Conservation (phyloP, 2,329 filamentous ascomycete genomes). For the Cladosporium velox region DNA sequence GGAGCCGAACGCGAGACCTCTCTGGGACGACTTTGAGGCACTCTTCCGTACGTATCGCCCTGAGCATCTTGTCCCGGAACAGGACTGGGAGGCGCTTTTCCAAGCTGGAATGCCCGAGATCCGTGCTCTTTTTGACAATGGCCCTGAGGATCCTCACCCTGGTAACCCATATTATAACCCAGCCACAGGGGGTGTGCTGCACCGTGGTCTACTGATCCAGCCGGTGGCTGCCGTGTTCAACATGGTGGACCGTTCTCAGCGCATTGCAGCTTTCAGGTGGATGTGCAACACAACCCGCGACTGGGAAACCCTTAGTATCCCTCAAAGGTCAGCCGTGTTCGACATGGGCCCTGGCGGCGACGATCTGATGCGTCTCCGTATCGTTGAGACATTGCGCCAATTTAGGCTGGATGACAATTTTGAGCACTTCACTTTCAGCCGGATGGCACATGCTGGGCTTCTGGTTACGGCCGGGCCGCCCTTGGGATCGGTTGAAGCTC, state of each 20-base stretch:
- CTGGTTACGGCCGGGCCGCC: too few relatives aligned
- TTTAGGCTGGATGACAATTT: too few relatives aligned
- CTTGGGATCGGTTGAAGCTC: too few relatives aligned
- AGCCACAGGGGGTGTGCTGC: too few relatives aligned
- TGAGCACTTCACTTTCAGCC: too few relatives aligned
- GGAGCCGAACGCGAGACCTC: too few relatives aligned
- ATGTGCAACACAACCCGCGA: not conserved
- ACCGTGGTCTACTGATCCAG: not conserved
- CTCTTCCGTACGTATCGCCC: not conserved
- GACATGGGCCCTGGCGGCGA: not conserved
- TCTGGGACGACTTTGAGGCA: not conserved
- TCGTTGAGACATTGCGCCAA: too few relatives aligned
- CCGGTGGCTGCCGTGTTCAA: not conserved
- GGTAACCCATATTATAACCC: too few relatives aligned
- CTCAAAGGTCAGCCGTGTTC: not conserved
- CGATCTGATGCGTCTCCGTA: too few relatives aligned
- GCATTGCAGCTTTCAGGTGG: not conserved
- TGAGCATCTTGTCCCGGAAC: not conserved
- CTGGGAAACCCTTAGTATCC: not conserved
- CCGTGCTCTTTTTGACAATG: too few relatives aligned
- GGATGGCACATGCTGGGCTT: too few relatives aligned
- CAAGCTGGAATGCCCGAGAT: not conserved
- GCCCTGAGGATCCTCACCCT: too few relatives aligned
- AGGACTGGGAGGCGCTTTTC: not conserved
- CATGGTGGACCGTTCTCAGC: not conserved